Evolutionary conservation across 108 stramenopile species (phyloP).

Genomic region (Cylindrotheca closterium): DNA sequence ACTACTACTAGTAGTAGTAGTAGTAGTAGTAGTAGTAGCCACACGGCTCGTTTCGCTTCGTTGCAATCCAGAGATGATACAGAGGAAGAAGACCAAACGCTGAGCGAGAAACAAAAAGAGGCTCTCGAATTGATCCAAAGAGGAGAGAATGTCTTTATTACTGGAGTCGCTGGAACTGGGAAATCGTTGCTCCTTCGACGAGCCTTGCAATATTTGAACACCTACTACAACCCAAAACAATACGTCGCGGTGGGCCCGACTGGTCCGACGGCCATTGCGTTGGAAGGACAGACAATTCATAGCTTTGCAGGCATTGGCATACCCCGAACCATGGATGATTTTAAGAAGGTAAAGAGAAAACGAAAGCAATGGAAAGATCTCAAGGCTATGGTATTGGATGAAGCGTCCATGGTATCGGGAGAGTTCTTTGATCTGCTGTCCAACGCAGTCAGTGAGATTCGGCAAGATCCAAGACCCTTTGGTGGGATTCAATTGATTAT

Average conservation of each 20-base stretch:
- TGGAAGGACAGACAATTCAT: conserved; percentile 86
- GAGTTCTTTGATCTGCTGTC: conserved; percentile 77
- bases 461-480: conserved; percentile 58
- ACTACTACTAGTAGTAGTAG: no score
- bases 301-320: conserved; percentile 71
- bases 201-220: conserved; percentile 35
- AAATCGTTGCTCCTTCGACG: conserved; percentile 54
- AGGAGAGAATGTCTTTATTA: conserved; percentile 51
- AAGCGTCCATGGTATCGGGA: conserved; percentile 79
- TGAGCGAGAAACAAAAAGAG: conserved; percentile 36
- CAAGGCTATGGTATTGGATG: conserved; percentile 74
- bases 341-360: conserved; percentile 42
- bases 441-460: conserved; percentile 27
- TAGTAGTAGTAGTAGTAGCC: no score
- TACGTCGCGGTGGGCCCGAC: conserved; percentile 70
- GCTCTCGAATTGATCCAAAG: conserved; percentile 37
- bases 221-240: conserved; percentile 16
- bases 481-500: conserved; percentile 91
- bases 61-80: no score
- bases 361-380: conserved; percentile 56
- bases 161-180: conserved; percentile 70
- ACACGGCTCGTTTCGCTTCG: no score
- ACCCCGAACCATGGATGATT: conserved; percentile 16
- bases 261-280: conserved; percentile 61
- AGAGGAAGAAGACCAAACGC: conserved; percentile 1